Conservation (phyloP, 345 rosid genomes). For the Salix viminalis region DNA sequence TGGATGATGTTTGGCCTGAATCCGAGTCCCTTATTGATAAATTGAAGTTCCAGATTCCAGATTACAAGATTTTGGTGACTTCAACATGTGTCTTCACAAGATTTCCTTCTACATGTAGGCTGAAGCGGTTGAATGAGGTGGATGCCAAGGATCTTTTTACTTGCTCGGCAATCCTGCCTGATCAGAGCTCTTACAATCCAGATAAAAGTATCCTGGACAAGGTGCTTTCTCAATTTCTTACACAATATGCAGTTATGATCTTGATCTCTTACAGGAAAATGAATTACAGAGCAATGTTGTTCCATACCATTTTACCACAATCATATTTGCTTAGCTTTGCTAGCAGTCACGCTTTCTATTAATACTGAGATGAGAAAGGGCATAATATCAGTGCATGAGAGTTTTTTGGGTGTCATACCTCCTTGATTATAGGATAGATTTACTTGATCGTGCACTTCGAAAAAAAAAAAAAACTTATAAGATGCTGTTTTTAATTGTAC, state of each 20-base stretch:
- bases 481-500: no score
- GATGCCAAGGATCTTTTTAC: constrained; percentile 19
- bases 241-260: background rate
- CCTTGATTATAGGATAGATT: no score
- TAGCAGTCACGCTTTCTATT: no score
- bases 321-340: no score
- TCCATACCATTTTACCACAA: no score
- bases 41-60: constrained; percentile 1
- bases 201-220: constrained; percentile 3
- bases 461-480: no score
- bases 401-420: no score
- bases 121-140: constrained; percentile 5
- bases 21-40: constrained; percentile 6
- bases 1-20: constrained; percentile 63
- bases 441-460: background rate
- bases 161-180: constrained; percentile 8
- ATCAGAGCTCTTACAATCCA: constrained; percentile 3
- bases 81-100: constrained; percentile 18
- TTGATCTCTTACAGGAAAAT: background rate
- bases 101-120: constrained; percentile 4
- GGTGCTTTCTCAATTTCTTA: background rate
- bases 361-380: no score
- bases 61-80: constrained; percentile 26
- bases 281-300: no score
- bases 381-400: no score